phyloP scores from a whole-genome alignment of 495 filamentous ascomycete genomes.

The Peziza echinospora region DNA sequence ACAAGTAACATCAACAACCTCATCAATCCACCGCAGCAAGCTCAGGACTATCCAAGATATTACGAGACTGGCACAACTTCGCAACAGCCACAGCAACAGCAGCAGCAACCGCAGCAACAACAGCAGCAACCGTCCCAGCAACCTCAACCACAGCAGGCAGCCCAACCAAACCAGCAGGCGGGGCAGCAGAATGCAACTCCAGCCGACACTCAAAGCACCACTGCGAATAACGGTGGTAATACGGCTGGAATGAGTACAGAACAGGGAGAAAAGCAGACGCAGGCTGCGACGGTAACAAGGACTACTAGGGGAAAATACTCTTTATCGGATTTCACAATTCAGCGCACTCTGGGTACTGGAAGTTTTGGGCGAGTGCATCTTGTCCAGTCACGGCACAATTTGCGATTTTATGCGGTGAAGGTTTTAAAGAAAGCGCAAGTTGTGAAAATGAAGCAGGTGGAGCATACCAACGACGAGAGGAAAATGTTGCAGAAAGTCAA shows the following conservation, averaged over 20 bases:
- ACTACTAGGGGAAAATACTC: slow-evolving; percentile 97
- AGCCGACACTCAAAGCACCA: too few species aligned
- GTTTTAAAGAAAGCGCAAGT: slow-evolving; percentile 96
- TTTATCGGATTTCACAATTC: slow-evolving; percentile 63
- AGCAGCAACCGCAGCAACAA: slow-evolving; percentile 5
- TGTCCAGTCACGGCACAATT: slow-evolving; percentile 91
- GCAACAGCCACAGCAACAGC: slow-evolving; percentile 16
- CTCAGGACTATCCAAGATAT: slow-evolving; percentile 22
- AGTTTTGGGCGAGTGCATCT: slow-evolving; percentile 93
- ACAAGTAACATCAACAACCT: slow-evolving; percentile 42
- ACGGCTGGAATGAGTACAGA: neutral
- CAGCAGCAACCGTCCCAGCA: slow-evolving; percentile 3
- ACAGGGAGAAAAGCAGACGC: slow-evolving; percentile 9
- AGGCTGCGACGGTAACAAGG: slow-evolving; percentile 27
- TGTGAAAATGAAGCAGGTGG: slow-evolving; percentile 99
- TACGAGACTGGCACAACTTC: slow-evolving; percentile 11
- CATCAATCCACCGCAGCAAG: slow-evolving; percentile 39
- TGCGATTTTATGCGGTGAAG: slow-evolving; percentile 93
- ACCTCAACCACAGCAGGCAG: slow-evolving; percentile 1
- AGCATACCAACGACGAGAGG: slow-evolving; percentile 95
- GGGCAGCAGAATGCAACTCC: neutral
- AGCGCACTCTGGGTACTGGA: slow-evolving; percentile 82
- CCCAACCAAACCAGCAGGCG: slow-evolving; percentile 9
- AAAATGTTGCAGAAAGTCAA: slow-evolving; percentile 86
- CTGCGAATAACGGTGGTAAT: too few species aligned